phyloP scores from a whole-genome alignment of 768 basidiomycete species.

The Leccinum boreale region DNA sequence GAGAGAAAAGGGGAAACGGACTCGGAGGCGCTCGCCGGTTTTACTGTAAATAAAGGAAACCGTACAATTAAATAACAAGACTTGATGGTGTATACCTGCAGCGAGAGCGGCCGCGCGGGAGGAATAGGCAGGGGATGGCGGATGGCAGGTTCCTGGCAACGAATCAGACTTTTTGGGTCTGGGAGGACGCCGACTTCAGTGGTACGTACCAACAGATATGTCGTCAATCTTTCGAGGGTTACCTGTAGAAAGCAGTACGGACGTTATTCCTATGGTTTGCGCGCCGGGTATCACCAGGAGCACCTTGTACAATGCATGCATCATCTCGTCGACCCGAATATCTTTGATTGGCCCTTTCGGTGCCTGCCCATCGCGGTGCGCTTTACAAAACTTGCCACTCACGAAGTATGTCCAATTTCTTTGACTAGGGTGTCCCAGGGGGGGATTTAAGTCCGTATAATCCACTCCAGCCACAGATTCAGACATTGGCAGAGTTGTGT shows the following conservation, averaged over 20 bases:
- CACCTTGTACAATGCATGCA: constrained; percentile 80
- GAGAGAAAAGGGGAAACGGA: too few relatives aligned
- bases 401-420: too few relatives aligned
- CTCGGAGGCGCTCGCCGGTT: too few relatives aligned
- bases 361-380: constrained; percentile 86
- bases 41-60: too few relatives aligned
- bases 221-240: constrained; percentile 70
- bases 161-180: background rate
- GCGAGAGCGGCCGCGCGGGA: constrained; percentile 85
- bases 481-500: too few relatives aligned
- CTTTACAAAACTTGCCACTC: constrained; percentile 63
- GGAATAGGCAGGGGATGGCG: constrained; percentile 75
- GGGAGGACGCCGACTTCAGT: background rate
- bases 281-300: constrained; percentile 4
- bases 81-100: constrained; percentile 82
- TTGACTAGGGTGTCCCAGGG: too few relatives aligned
- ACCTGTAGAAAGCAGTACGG: constrained; percentile 41
- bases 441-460: too few relatives aligned
- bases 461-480: too few relatives aligned
- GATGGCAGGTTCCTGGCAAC: constrained; percentile 71
- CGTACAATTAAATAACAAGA: constrained; percentile 18
- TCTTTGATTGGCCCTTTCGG: constrained; percentile 92
- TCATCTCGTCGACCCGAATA: constrained; percentile 79
- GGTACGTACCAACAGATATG: constrained; percentile 70
- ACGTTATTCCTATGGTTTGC: background rate